A percentile compares a stretch with the other conserved stretches of the same genome.
Evolutionary conservation across 208 protist genomes (phyloP).

Genomic region (Acanthamoeba rhysodes): DNA sequence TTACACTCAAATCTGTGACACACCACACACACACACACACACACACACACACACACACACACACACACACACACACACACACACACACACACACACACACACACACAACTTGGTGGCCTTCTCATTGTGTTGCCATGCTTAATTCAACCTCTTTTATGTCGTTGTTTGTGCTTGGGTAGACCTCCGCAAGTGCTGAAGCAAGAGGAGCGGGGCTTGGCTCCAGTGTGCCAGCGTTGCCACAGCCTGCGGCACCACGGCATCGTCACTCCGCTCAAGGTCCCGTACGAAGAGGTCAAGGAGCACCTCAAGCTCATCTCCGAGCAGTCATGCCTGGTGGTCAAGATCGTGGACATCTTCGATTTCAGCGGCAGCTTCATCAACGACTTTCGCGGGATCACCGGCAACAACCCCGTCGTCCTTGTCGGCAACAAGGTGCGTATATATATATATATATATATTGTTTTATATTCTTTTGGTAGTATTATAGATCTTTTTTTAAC

Average conservation of each 20-base stretch:
- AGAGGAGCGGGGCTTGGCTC: neutral
- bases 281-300: conserved; percentile 75
- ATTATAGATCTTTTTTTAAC: neutral
- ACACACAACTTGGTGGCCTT: no score
- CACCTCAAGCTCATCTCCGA: conserved; percentile 72
- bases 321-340: conserved; percentile 78
- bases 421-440: conserved; percentile 78
- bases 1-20: neutral
- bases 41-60: neutral
- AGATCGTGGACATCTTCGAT: conserved; percentile 83
- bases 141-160: no score
- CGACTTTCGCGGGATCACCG: conserved; percentile 76
- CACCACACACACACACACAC: no score
- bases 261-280: conserved; percentile 76
- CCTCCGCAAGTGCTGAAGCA: conserved; percentile 12
- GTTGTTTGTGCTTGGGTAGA: neutral
- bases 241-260: conserved; percentile 78
- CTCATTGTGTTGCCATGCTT: no score
- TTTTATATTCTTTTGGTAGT: neutral
- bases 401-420: conserved; percentile 79
- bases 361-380: conserved; percentile 80
- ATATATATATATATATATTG: neutral
- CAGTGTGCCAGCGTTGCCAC: conserved; percentile 81
- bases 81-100: no score
- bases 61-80: neutral